Evolutionary conservation across 768 basidiomycete species (phyloP).

Genomic region (Omphalotus guepiniiformis): DNA sequence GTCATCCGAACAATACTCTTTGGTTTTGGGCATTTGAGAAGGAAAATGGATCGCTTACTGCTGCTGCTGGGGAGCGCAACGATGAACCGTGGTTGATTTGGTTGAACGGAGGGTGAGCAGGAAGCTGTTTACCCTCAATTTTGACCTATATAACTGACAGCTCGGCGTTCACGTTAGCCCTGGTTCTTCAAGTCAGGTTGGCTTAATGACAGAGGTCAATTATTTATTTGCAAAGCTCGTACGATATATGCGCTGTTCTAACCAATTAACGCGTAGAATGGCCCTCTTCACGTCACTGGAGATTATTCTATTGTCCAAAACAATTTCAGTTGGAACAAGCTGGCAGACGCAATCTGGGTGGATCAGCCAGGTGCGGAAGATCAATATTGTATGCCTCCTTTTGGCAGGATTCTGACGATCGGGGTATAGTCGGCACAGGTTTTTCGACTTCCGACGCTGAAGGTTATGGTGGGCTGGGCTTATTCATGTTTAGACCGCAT

Average conservation of each 20-base stretch:
- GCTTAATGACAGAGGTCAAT: slow-evolving; percentile 2
- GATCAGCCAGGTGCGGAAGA: neutral
- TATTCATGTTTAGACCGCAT: neutral
- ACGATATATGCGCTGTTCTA: too few species aligned
- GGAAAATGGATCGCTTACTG: slow-evolving; percentile 31
- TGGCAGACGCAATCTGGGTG: slow-evolving; percentile 13
- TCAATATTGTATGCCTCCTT: neutral
- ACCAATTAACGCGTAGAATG: slow-evolving; percentile 4
- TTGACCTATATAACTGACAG: neutral
- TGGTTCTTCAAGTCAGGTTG: neutral
- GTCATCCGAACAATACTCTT: slow-evolving; percentile 59
- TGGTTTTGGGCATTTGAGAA: slow-evolving; percentile 58
- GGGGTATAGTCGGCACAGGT: neutral
- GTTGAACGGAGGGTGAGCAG: slow-evolving; percentile 71
- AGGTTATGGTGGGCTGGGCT: neutral
- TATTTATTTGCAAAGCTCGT: slow-evolving; percentile 7
- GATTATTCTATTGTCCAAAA: slow-evolving; percentile 10
- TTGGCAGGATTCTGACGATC: neutral
- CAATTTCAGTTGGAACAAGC: slow-evolving; percentile 13
- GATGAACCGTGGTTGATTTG: slow-evolving; percentile 67
- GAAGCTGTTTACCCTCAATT: slow-evolving; percentile 5
- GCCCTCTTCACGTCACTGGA: slow-evolving; percentile 7
- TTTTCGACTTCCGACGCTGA: slow-evolving; percentile 6
- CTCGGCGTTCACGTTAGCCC: neutral
- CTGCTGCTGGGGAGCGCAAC: slow-evolving; percentile 26